These are phyloP conservation scores for Aspergillus hancockii DNA, from an alignment of 495 filamentous ascomycete genomes.

Conservation along the genomic window DNA sequence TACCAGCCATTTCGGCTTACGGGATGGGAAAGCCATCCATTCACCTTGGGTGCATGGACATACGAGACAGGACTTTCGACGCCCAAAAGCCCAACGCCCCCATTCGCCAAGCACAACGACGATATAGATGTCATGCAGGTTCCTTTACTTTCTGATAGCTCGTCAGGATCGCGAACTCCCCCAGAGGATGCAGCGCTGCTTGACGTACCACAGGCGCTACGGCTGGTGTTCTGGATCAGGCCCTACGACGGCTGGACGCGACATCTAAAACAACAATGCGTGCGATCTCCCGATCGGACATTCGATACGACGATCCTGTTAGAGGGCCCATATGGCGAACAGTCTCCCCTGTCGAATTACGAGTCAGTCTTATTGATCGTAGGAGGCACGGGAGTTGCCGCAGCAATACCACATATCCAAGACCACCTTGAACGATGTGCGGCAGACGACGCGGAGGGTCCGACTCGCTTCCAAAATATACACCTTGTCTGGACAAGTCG, in stretches of 20 bases:
- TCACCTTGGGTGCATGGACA: slow-evolving; percentile 53
- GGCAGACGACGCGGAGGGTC: slow-evolving; percentile 7
- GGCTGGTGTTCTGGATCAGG: slow-evolving; percentile 46
- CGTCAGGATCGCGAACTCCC: slow-evolving; percentile 3
- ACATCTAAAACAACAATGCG: slow-evolving; percentile 41
- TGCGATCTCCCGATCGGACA: slow-evolving; percentile 19
- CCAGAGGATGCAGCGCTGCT: background rate
- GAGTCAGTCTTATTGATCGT: slow-evolving; percentile 57
- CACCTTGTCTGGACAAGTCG: slow-evolving; percentile 45
- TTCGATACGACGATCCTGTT: slow-evolving; percentile 40
- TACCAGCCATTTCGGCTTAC: slow-evolving; percentile 51
- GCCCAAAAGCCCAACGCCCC: background rate
- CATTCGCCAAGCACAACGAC: slow-evolving; percentile 8
- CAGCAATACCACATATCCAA: slow-evolving; percentile 53
- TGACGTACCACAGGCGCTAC: slow-evolving; percentile 5
- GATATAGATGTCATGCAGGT: slow-evolving; percentile 28
- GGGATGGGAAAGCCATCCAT: slow-evolving; percentile 63
- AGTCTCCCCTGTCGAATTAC: slow-evolving; percentile 47
- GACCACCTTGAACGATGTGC: slow-evolving; percentile 32
- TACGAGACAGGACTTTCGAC: slow-evolving; percentile 18
- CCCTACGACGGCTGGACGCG: slow-evolving; percentile 53
- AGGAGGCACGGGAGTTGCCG: slow-evolving; percentile 62
- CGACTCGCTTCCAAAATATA: slow-evolving; percentile 28
- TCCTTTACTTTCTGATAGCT: slow-evolving; percentile 33
- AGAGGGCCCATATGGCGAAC: slow-evolving; percentile 61